phyloP scores from a whole-genome alignment of 2,329 filamentous ascomycete genomes.

The Paecilomyces sp. region DNA sequence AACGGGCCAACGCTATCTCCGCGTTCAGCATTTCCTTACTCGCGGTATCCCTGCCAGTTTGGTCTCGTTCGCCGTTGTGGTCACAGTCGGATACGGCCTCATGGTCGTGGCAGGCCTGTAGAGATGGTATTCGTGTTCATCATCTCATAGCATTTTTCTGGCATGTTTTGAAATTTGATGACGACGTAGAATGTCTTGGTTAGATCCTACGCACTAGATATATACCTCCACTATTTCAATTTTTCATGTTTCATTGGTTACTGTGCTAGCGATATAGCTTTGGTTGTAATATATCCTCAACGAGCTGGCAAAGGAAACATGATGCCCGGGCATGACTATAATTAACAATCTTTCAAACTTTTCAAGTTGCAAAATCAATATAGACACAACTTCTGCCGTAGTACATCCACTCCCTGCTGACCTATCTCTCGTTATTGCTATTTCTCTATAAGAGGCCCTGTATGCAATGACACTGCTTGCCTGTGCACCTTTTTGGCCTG shows the following conservation, averaged over 20 bases:
- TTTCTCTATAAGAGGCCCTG: no score
- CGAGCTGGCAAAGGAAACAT: not conserved
- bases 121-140: slow-evolving; percentile 2
- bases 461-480: no score
- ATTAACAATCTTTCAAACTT: no score
- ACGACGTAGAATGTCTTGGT: not conserved
- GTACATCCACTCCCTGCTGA: no score
- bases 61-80: slow-evolving; percentile 70
- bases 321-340: no score
- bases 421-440: no score
- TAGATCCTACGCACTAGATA: not conserved
- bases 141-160: not conserved
- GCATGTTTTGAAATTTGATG: not conserved
- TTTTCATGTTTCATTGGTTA: not conserved
- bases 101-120: slow-evolving; percentile 71
- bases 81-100: slow-evolving; percentile 83
- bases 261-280: not conserved
- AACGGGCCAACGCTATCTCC: slow-evolving; percentile 83
- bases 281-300: not conserved
- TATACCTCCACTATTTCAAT: not conserved
- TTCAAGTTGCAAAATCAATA: no score
- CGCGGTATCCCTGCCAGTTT: slow-evolving; percentile 84
- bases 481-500: no score
- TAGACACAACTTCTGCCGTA: no score
- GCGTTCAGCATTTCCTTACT: slow-evolving; percentile 90